These are phyloP conservation scores for Mercurialis annua DNA, from an alignment of 345 rosid species.

Conservation along the genomic window DNA sequence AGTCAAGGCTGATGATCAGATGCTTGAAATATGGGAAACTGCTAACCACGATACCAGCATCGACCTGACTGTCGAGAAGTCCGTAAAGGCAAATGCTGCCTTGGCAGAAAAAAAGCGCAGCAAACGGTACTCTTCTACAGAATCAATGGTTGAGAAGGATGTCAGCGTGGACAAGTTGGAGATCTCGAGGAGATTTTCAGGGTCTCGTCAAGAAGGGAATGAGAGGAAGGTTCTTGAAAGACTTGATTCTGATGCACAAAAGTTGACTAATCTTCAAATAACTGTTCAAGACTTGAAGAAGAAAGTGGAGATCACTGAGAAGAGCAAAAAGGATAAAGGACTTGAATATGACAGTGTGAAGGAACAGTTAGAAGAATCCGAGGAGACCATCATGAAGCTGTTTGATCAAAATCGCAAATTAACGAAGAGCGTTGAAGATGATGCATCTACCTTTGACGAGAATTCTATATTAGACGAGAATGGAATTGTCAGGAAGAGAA, in stretches of 20 bases:
- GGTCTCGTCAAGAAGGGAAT: slow-evolving; percentile 51
- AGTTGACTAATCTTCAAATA: slow-evolving; percentile 73
- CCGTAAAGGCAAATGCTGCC: slow-evolving; percentile 27
- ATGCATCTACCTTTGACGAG: slow-evolving; percentile 40
- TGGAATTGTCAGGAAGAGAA: slow-evolving; percentile 40
- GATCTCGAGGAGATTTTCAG: slow-evolving; percentile 55
- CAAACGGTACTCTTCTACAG: slow-evolving; percentile 41
- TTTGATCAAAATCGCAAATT: slow-evolving; percentile 57
- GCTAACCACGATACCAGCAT: slow-evolving; percentile 39
- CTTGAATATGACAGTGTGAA: slow-evolving; percentile 59
- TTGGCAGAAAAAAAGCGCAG: slow-evolving; percentile 35
- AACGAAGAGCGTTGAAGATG: slow-evolving; percentile 47
- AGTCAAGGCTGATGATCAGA: slow-evolving; percentile 46
- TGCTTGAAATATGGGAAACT: slow-evolving; percentile 58
- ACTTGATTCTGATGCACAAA: slow-evolving; percentile 84
- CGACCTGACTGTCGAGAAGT: slow-evolving; percentile 44
- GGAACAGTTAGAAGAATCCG: slow-evolving; percentile 79
- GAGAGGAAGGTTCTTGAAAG: slow-evolving; percentile 76
- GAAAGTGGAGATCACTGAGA: slow-evolving; percentile 67
- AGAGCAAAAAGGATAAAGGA: slow-evolving; percentile 55
- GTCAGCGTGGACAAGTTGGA: slow-evolving; percentile 68
- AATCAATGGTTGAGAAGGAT: slow-evolving; percentile 63
- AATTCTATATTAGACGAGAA: slow-evolving; percentile 49
- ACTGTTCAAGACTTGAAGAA: slow-evolving; percentile 73
- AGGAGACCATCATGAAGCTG: slow-evolving; percentile 59